Conservation (phyloP, 805 yeast species). For the Saccharomyces mikatae region DNA sequence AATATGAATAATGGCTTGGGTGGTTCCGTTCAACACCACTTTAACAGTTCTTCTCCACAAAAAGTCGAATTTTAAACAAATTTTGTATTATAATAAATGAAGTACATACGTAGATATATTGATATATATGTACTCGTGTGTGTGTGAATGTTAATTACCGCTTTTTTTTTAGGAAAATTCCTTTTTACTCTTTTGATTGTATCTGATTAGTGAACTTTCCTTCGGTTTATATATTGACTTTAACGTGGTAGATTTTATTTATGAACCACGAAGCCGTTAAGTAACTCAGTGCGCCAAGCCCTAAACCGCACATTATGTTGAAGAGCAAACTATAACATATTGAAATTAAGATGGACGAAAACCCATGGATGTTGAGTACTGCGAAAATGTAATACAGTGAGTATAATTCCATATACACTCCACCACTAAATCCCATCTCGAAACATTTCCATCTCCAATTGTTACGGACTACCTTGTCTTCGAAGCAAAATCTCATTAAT, state of each 20-base stretch:
- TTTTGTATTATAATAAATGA: background rate
- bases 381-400: slow-evolving; percentile 57
- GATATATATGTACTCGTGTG: background rate
- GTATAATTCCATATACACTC: slow-evolving; percentile 61
- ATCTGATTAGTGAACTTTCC: slow-evolving; percentile 1
- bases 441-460: slow-evolving; percentile 82
- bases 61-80: slow-evolving; percentile 10
- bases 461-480: slow-evolving; percentile 5
- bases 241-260: slow-evolving; percentile 28
- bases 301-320: slow-evolving; percentile 53
- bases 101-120: background rate
- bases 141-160: slow-evolving; percentile 2
- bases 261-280: slow-evolving; percentile 61
- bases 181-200: no score
- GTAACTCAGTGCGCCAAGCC: slow-evolving; percentile 70
- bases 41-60: background rate
- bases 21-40: slow-evolving; percentile 28
- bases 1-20: slow-evolving; percentile 22
- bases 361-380: slow-evolving; percentile 53
- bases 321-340: slow-evolving; percentile 64
- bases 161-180: slow-evolving; percentile 7
- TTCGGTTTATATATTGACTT: background rate
- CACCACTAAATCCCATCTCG: slow-evolving; percentile 60
- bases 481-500: slow-evolving; percentile 33
- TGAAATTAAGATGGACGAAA: slow-evolving; percentile 59